Evolutionary conservation across 1,139 yeast genomes (phyloP).

Genomic region (Meyerozyma athensensis): DNA sequence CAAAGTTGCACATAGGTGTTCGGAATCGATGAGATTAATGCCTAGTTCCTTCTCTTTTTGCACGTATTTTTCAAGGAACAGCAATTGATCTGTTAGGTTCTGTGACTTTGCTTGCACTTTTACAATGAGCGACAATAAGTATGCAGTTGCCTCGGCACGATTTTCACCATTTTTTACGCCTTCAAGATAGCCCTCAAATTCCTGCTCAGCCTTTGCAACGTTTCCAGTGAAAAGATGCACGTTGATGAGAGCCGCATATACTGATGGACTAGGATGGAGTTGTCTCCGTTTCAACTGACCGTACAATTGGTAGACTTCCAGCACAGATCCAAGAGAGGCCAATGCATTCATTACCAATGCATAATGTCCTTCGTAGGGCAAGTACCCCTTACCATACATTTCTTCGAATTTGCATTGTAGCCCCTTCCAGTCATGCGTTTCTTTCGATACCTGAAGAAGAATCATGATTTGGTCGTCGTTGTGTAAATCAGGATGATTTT

Average conservation of each 20-base stretch:
- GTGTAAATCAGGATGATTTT: slow-evolving; percentile 17
- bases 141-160: slow-evolving; percentile 29
- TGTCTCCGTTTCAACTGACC: slow-evolving; percentile 43
- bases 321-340: slow-evolving; percentile 51
- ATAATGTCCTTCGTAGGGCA: slow-evolving; percentile 58
- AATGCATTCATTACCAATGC: slow-evolving; percentile 61
- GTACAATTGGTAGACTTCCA: slow-evolving; percentile 50
- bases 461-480: slow-evolving; percentile 40
- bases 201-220: slow-evolving; percentile 30
- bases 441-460: slow-evolving; percentile 46
- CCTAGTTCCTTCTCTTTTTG: slow-evolving; percentile 14
- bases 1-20: slow-evolving; percentile 15
- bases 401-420: slow-evolving; percentile 61
- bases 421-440: slow-evolving; percentile 51
- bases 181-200: slow-evolving; percentile 18
- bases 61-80: slow-evolving; percentile 34
- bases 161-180: slow-evolving; percentile 11
- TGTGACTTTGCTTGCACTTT: slow-evolving; percentile 32
- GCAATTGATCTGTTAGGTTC: slow-evolving; percentile 34
- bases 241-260: slow-evolving; percentile 47
- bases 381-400: slow-evolving; percentile 51
- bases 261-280: slow-evolving; percentile 43
- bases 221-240: slow-evolving; percentile 45
- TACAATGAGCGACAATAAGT: slow-evolving; percentile 39
- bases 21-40: slow-evolving; percentile 17